A percentile compares a stretch with the other conserved stretches of the same genome.
Conservation (phyloP, 805 yeast species). For the Starmerella stellata region DNA sequence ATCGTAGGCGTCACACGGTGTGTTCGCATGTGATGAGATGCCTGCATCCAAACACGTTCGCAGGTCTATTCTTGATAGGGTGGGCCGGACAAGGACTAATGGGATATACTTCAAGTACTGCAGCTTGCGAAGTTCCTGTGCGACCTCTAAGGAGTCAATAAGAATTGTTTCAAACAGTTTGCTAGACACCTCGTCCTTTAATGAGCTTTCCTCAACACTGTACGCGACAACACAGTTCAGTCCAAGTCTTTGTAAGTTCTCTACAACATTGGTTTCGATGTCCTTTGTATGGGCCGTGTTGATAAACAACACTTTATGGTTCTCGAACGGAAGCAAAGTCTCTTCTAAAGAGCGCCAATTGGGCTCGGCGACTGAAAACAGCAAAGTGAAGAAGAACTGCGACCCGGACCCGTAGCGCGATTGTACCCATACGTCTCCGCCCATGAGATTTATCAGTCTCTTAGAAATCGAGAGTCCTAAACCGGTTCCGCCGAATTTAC, state of each 20-base stretch:
- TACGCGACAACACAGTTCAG: constrained; percentile 44
- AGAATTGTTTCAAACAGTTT: constrained; percentile 59
- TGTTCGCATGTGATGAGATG: constrained; percentile 72
- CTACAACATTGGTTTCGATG: constrained; percentile 35
- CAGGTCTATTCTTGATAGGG: constrained; percentile 60
- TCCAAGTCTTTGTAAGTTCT: constrained; percentile 36
- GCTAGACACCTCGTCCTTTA: constrained; percentile 23
- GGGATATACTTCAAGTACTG: constrained; percentile 76
- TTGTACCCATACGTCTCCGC: constrained; percentile 84
- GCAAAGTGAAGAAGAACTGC: constrained; percentile 61
- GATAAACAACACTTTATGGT: constrained; percentile 52
- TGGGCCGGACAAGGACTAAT: constrained; percentile 56
- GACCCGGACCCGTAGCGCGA: constrained; percentile 68
- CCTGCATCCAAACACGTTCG: constrained; percentile 70
- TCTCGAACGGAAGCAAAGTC: constrained; percentile 49
- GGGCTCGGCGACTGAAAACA: constrained; percentile 54
- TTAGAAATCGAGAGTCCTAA: constrained; percentile 75
- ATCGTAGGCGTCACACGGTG: constrained; percentile 69
- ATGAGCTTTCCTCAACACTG: constrained; percentile 36
- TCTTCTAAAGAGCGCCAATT: constrained; percentile 48
- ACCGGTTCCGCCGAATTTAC: constrained; percentile 89
- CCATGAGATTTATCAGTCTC: constrained; percentile 75
- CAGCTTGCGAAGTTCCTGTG: constrained; percentile 45
- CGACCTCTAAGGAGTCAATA: constrained; percentile 62
- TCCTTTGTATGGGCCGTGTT: constrained; percentile 41